Evolutionary conservation across 2,329 filamentous ascomycete species (phyloP).

Genomic region (Trichoderma citrinoviride): DNA sequence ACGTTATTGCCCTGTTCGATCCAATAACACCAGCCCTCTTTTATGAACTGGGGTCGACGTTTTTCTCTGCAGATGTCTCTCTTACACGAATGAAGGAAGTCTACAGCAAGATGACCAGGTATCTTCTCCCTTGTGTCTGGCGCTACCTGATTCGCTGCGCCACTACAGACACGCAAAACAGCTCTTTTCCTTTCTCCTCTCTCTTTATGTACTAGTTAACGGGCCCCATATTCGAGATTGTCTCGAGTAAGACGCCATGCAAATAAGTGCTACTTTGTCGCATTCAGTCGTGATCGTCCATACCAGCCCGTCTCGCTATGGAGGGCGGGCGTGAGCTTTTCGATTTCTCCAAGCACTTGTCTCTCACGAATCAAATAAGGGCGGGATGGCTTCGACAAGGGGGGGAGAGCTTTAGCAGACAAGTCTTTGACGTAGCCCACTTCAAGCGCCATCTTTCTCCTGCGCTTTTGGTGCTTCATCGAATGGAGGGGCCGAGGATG

Average conservation of each 20-base stretch:
- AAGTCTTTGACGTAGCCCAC: conserved; percentile 6
- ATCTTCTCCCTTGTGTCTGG: not conserved
- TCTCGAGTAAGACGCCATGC: conserved; percentile 16
- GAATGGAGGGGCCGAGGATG: not conserved
- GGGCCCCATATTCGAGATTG: not conserved
- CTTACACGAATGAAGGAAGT: not conserved
- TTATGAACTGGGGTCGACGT: no score
- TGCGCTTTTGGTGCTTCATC: not conserved
- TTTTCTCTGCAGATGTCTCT: not conserved
- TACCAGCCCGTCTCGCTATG: no score
- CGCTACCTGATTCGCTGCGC: conserved; percentile 4
- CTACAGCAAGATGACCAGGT: not conserved
- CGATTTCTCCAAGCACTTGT: no score
- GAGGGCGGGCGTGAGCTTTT: no score
- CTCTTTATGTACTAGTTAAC: not conserved
- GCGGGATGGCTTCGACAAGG: not conserved
- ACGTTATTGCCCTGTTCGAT: no score
- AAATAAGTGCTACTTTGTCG: not conserved
- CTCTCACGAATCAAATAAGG: no score
- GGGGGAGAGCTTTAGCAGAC: not conserved
- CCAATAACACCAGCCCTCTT: no score
- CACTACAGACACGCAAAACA: not conserved
- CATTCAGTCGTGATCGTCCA: not conserved
- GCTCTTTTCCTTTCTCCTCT: not conserved
- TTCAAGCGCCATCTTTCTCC: not conserved